phyloP scores from a whole-genome alignment of 2,329 filamentous ascomycete species.

The Aspergillus sp. region DNA sequence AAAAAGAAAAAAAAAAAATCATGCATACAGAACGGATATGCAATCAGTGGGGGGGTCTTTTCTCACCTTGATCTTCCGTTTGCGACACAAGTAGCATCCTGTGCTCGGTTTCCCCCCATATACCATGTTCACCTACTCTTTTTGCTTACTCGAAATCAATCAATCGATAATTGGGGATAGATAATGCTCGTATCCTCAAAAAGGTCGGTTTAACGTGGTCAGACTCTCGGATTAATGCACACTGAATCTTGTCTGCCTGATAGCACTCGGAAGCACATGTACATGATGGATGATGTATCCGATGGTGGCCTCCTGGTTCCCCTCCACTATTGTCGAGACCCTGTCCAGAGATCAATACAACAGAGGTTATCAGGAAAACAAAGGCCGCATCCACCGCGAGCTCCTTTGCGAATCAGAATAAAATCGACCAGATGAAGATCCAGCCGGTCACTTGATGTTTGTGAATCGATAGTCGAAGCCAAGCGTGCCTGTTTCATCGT shows the following conservation, averaged over 20 bases:
- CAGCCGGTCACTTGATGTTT: no score
- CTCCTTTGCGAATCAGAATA: no score
- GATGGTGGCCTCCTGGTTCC: background rate
- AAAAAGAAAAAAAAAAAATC: background rate
- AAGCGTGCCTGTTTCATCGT: no score
- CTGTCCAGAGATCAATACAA: no score
- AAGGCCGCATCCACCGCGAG: no score
- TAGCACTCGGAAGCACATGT: conserved; percentile 5
- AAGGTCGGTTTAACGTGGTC: background rate
- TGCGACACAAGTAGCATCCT: conserved; percentile 36
- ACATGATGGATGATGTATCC: conserved; percentile 7
- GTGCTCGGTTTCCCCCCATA: conserved; percentile 37
- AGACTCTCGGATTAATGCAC: conserved; percentile 5
- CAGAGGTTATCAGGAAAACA: no score
- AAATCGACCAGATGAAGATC: no score
- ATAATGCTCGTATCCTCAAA: background rate
- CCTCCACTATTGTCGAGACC: background rate
- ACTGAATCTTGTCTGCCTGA: conserved; percentile 8
- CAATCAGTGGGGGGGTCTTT: background rate
- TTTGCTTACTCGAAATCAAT: background rate
- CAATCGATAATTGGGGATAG: background rate
- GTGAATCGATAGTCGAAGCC: no score
- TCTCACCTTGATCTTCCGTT: conserved; percentile 36
- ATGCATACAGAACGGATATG: background rate
- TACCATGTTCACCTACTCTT: conserved; percentile 25